Evolutionary conservation across 331 rosid species (phyloP).

Genomic region (Quercus lobata): DNA sequence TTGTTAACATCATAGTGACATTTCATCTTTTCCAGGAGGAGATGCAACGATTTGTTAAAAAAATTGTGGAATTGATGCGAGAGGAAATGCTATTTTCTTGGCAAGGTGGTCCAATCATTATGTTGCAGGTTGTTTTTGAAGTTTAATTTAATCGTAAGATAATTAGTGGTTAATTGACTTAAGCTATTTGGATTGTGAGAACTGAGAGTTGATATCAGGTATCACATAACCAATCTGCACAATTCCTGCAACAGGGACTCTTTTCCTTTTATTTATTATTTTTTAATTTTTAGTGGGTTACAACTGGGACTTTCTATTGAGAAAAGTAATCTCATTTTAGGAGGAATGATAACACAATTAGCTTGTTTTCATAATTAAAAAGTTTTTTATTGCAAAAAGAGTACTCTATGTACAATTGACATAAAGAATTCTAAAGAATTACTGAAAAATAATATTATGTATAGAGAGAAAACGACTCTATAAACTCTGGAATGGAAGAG

Average conservation of each 20-base stretch:
- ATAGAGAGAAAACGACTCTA: no score
- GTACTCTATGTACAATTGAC: no score
- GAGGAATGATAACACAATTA: constrained; percentile 1
- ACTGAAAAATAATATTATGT: no score
- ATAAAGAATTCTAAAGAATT: no score
- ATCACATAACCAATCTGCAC: background rate
- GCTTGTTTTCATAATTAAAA: no score
- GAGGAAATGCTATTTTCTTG: constrained; percentile 77
- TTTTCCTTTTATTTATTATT: background rate
- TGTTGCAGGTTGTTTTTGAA: constrained; percentile 75
- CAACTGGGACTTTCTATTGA: background rate
- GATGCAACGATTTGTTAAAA: constrained; percentile 84
- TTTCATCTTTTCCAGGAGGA: constrained; percentile 51
- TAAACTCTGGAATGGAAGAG: no score
- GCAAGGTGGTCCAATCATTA: constrained; percentile 98
- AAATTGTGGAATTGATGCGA: constrained; percentile 78
- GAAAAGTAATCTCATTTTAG: constrained; percentile 1
- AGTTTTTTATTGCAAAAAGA: no score
- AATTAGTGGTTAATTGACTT: constrained; percentile 11
- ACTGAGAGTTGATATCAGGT: constrained; percentile 7
- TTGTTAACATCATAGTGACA: constrained; percentile 7
- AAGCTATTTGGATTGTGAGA: constrained; percentile 18
- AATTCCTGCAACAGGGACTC: background rate
- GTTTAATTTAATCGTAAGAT: constrained; percentile 20
- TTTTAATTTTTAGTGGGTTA: background rate